Conservation (phyloP, 2,329 filamentous ascomycete species). For the Sclerotinia minor region DNA sequence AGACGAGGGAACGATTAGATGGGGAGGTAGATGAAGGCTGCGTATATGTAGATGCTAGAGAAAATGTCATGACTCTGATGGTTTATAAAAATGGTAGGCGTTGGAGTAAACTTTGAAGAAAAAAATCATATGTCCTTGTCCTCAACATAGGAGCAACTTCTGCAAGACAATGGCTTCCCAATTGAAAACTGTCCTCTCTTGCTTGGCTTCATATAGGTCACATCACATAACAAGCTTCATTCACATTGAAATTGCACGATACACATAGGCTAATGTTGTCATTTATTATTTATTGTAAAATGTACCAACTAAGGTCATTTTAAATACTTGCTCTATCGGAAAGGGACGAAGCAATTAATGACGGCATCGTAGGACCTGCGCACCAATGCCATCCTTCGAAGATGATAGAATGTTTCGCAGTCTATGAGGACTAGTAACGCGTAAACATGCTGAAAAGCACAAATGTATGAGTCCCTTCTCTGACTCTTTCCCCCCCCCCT, state of each 20-base stretch:
- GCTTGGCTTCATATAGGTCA: neutral
- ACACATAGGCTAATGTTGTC: neutral
- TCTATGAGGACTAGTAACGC: constrained; percentile 37
- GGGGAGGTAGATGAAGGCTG: neutral
- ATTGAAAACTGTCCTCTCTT: neutral
- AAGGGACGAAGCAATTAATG: constrained; percentile 42
- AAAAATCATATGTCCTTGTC: neutral
- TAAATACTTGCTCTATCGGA: constrained; percentile 24
- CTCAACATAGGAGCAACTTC: neutral
- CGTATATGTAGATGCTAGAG: neutral
- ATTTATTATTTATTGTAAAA: constrained; percentile 24
- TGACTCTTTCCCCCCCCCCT: constrained; percentile 32
- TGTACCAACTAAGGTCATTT: constrained; percentile 16
- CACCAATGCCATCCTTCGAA: constrained; percentile 45
- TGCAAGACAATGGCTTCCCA: neutral
- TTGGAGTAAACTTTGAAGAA: neutral
- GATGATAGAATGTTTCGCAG: constrained; percentile 33
- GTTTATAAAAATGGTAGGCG: neutral
- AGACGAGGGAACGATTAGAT: neutral
- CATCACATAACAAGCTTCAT: neutral
- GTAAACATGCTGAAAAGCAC: constrained; percentile 39
- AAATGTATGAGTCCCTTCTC: constrained; percentile 36
- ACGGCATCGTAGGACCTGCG: constrained; percentile 47
- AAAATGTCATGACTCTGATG: neutral
- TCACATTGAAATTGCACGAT: neutral